Base-by-base conservation (phyloP, 176 grass and related monocot species). In the Dactylis glomerata region DNA sequence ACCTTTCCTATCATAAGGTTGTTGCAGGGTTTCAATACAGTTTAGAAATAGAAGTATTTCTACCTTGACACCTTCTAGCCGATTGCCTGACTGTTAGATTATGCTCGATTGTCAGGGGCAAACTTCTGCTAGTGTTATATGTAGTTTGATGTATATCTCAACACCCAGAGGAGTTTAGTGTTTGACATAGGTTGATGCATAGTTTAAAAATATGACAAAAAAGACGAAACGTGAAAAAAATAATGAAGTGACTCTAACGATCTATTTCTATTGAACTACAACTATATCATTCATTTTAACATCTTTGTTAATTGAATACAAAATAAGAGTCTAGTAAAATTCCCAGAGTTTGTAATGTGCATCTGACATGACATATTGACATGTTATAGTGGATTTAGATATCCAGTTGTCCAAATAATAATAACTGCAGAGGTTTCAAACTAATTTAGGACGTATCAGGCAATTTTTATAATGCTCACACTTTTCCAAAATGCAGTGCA, bases 301-400 rank as follows among this genome's bases (percentile, higher is more conserved):
- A 69, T 58, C 9, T 40, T 10, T 82, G 14, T 82, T 76, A 82
- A 77, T 82, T 45, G 28, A 77, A 49, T 16, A 71, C 8, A 36
- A 82, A 76, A 68, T 20, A 67, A 59, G 19, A 63, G 44, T 64
- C 20, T 64, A 12, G 20, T 36, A 28, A 56, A 30, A 41, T 68
- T 40, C 67, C 26, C 10, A 19, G 15, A 61, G 61, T 87, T 81
- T 17, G 14, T 75, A 55, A 81, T 81, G 45, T 44, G 61, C 31
- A 54, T 45, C 9, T 24, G 27, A 24, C 14, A 19, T 47, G 38
- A 56, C 73, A 70, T 34, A 69, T 58, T 24, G 62, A 58, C 86
- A 46, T 69, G 37, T 33, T 71, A 75, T 77, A 47, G 9, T 23
- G 63, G 27, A 45, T 82, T 81, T 14, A 30, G 27, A 63, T 63